These are phyloP conservation scores for Aspergillus japonicus DNA, from an alignment of 2,329 filamentous ascomycete genomes.

Conservation along the genomic window DNA sequence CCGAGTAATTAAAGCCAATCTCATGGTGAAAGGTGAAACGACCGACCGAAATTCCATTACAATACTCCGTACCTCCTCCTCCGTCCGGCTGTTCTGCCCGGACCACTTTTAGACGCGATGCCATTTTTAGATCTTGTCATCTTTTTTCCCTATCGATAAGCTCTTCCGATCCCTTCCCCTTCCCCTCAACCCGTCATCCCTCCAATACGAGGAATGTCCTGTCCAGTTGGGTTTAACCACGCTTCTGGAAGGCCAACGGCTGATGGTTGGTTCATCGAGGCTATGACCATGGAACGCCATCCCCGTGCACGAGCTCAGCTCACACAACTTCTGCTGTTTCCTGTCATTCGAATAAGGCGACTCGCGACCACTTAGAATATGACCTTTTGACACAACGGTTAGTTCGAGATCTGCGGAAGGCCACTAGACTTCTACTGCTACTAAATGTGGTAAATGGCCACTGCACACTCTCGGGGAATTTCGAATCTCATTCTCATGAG, in stretches of 20 bases:
- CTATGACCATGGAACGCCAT: too few relatives aligned
- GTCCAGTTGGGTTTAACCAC: not conserved
- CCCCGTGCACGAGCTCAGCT: not conserved
- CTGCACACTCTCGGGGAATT: too few relatives aligned
- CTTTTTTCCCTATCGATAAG: not conserved
- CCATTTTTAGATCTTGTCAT: constrained; percentile 11
- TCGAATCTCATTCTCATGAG: too few relatives aligned
- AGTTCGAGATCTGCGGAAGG: not conserved
- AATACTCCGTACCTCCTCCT: not conserved
- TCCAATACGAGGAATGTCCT: not conserved
- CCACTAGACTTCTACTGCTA: too few relatives aligned
- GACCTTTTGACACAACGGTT: not conserved
- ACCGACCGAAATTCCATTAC: not conserved
- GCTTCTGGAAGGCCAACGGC: not conserved
- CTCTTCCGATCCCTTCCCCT: not conserved
- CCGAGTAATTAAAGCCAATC: constrained; percentile 7
- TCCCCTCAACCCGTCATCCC: not conserved
- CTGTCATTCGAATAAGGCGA: not conserved
- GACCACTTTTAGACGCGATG: not conserved
- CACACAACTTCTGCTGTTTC: too few relatives aligned
- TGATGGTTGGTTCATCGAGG: not conserved
- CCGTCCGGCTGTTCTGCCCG: not conserved
- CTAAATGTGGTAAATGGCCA: too few relatives aligned
- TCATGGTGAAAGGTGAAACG: constrained; percentile 9
- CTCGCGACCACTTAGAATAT: too few relatives aligned